These are phyloP conservation scores for Geosmithia putterillii DNA, from an alignment of 2,329 filamentous ascomycete species.

Conservation along the genomic window DNA sequence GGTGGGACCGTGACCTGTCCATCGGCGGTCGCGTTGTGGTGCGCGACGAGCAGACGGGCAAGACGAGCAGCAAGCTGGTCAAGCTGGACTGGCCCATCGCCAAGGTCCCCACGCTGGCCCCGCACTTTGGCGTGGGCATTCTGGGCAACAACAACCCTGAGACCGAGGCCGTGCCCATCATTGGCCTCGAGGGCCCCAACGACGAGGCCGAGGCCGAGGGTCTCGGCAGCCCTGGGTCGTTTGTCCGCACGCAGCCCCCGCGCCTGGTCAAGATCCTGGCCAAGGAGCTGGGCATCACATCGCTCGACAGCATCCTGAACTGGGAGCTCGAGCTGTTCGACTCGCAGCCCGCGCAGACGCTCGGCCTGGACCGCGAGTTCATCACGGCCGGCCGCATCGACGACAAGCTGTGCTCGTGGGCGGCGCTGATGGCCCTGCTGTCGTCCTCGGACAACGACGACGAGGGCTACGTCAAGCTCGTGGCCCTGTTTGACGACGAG, in stretches of 20 bases:
- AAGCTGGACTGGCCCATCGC: conserved; percentile 94
- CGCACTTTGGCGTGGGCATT: conserved; percentile 78
- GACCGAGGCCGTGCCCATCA: conserved; percentile 88
- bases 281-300: conserved; percentile 57
- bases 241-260: conserved; percentile 73
- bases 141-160: conserved; percentile 63
- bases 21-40: conserved; percentile 85
- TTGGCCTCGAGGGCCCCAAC: conserved; percentile 66
- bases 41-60: conserved; percentile 57
- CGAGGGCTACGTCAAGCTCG: conserved; percentile 70
- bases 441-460: conserved; percentile 44
- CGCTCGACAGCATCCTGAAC: conserved; percentile 69
- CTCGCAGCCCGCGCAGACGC: conserved; percentile 69
- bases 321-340: conserved; percentile 98
- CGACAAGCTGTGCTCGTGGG: conserved; percentile 94
- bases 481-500: conserved; percentile 93
- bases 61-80: conserved; percentile 70
- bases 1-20: conserved; percentile 93
- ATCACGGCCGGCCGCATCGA: conserved; percentile 94
- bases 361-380: conserved; percentile 82
- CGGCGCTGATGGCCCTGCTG: conserved; percentile 74
- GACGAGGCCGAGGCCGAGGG: conserved; percentile 27
- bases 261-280: conserved; percentile 76
- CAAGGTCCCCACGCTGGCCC: conserved; percentile 79
- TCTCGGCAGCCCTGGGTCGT: conserved; percentile 56